Evolutionary conservation across 2,329 filamentous ascomycete genomes (phyloP).

Genomic region (Pseudocercospora vitis): DNA sequence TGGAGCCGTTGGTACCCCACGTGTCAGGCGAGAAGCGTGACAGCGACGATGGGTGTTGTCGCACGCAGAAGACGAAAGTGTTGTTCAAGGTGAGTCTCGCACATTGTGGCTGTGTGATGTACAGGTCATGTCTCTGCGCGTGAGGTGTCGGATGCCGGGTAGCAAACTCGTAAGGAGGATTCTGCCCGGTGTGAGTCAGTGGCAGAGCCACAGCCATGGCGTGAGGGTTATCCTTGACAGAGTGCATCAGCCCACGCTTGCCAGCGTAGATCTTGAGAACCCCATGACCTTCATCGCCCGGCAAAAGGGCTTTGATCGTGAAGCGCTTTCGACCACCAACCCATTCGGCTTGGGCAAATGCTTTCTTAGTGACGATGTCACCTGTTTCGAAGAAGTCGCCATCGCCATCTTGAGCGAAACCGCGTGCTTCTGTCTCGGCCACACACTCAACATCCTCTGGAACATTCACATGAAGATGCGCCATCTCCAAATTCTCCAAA

Average conservation of each 20-base stretch:
- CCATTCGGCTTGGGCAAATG: constrained; percentile 91
- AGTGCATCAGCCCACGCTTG: constrained; percentile 94
- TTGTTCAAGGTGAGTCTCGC: constrained; percentile 86
- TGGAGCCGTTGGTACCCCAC: constrained; percentile 35
- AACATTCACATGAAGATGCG: constrained; percentile 83
- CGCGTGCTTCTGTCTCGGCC: constrained; percentile 85
- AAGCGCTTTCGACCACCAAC: constrained; percentile 82
- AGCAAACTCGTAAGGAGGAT: constrained; percentile 91
- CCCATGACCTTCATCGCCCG: constrained; percentile 86
- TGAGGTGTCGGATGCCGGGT: constrained; percentile 93
- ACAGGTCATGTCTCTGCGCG: constrained; percentile 94
- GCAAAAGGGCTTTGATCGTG: constrained; percentile 87
- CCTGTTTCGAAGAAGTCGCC: constrained; percentile 93
- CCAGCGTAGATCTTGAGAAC: constrained; percentile 90
- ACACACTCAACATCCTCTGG: constrained; percentile 88
- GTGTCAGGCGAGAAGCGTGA: constrained; percentile 42
- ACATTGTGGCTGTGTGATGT: constrained; percentile 95
- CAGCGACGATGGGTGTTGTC: constrained; percentile 77
- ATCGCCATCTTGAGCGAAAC: constrained; percentile 77
- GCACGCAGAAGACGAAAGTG: constrained; percentile 94
- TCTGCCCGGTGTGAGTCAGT: constrained; percentile 84
- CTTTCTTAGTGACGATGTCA: constrained; percentile 79
- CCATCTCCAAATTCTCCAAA: constrained; percentile 89
- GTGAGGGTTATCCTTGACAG: constrained; percentile 93
- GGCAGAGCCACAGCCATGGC: constrained; percentile 87